Evolutionary conservation across 768 basidiomycete genomes (phyloP).

Genomic region (Lactifluus pinguis): DNA sequence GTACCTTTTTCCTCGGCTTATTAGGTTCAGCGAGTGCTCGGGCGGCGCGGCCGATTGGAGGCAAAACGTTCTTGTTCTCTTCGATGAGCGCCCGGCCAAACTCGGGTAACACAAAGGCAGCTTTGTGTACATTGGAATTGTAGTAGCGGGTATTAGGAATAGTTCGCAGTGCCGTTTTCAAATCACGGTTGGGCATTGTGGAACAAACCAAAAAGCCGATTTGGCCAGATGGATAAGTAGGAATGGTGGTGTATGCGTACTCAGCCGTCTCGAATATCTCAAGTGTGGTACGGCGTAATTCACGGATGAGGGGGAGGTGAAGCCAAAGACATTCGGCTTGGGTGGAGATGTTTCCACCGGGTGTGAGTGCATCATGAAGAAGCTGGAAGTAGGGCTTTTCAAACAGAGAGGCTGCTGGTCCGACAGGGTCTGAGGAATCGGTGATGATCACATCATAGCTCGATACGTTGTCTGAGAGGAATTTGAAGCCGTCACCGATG

Average conservation of each 20-base stretch:
- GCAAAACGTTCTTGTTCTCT: conserved; percentile 61
- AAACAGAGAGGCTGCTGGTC: conserved; percentile 90
- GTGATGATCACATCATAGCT: conserved; percentile 98
- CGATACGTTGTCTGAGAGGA: conserved; percentile 77
- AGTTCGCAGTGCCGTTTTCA: conserved; percentile 64
- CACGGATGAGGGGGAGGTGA: conserved; percentile 78
- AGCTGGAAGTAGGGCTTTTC: conserved; percentile 96
- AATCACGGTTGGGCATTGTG: conserved; percentile 59
- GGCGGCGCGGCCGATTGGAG: conserved; percentile 63
- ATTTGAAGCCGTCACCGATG: conserved; percentile 96
- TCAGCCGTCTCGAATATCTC: conserved; percentile 72
- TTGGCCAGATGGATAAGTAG: conserved; percentile 97
- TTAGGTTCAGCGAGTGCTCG: conserved; percentile 34
- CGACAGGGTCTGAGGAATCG: conserved; percentile 96
- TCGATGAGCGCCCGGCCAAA: conserved; percentile 72
- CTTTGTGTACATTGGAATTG: conserved; percentile 67
- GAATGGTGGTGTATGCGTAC: conserved; percentile 94
- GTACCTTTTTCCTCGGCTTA: conserved; percentile 58
- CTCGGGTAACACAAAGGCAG: conserved; percentile 89
- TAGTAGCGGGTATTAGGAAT: conserved; percentile 76
- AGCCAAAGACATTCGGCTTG: conserved; percentile 96
- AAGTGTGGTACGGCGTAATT: conserved; percentile 59
- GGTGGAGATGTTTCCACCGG: conserved; percentile 89
- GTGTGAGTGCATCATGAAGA: conserved; percentile 79
- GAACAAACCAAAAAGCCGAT: conserved; percentile 92